Evolutionary conservation across 2,329 filamentous ascomycete genomes (phyloP), one percentile per base, ranked within the genome.

Genomic region (Aureobasidium musti): DNA sequence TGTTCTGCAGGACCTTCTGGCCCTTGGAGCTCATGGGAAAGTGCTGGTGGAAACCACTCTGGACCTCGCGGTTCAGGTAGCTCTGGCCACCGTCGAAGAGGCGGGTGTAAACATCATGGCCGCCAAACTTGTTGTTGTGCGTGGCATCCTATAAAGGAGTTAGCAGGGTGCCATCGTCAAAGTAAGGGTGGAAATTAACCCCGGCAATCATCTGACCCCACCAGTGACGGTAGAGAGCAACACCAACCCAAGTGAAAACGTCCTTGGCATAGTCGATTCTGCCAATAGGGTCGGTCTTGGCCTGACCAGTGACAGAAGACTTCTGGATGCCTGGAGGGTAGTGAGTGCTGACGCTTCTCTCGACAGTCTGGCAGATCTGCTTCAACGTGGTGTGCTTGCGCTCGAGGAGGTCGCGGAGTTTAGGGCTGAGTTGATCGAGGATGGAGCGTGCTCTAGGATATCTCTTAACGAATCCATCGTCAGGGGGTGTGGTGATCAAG

Each of bases 161-260:
- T 7, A 47, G 56, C 11, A 11, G 23, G 13, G 21, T 19, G 7
- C 1, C 19, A 13, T 56, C 21, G 23, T 11, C 17, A 6, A 2
- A 14, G 14, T 5, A 47, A 10, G 49, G 39, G n/a, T 35, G 1
- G 5, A 21, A 17, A 1, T 50, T 30, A 5, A 65, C 61, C 8
- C 75, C 73, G 30, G 77, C 73, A 33, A 83, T 73, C 14, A 74
- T 71, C 63, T 82, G 77, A 0, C 73, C 74, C 41, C 83, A 70
- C 79, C 79, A 85, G 71, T 84, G 79, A 0, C 79, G 79, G 72
- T 82, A 82, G 65, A 81, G 77, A 17, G 69, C 70, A 3, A 83
- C 73, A 1, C 78, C 79, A 72, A 83, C 81, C 83, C 82, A 84
- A 68, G 79, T 75, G 68, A 82, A 78, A 68, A 84, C 80, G 67